Base-by-base conservation (phyloP, 2,329 filamentous ascomycete species). In the Talaromyces rugulosus region DNA sequence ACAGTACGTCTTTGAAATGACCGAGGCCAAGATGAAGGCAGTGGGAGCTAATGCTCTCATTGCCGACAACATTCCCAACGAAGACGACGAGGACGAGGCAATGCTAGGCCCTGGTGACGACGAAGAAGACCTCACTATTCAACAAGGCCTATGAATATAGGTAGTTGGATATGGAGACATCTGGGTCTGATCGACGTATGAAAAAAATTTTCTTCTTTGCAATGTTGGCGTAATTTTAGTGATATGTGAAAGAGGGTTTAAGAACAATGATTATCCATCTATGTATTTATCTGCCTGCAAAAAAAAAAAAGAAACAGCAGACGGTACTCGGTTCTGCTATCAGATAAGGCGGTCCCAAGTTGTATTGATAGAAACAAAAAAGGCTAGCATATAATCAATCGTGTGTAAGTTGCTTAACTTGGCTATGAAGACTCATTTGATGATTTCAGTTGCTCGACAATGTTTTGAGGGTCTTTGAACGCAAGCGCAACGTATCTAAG, bases 1-100 rank as follows among this genome's bases (percentile, higher is more conserved):
- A 0, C 90, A 96, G 77, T 99, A 97, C 75, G 94, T 99, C 27
- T 96, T 87, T 73, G 91, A 99, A 75, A 99, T 99, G 92, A 96
- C 92, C 3, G 85, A 89, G 70, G 86, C 87, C 7, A 89, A 88
- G 75, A 75, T 88, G 1, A 83, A 86, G 42, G 58, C 62, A 47
- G 47, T 63, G 28, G 62, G 62, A 9, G 59, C 47, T 11, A 56
- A 61, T 51, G 23, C 28, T 40, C 6, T 61, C 8, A 44, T 56
- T 30, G 44, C 54, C 36, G 44, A 53, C 36, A 40, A 51, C 11
- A 47, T 58, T 16, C 54, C 56, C 30, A 66, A 76, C 34, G 76
- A 74, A 42, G 74, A 75, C 36, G 77, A 75, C 40, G 75, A 75
- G 61, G 73, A 68, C 51, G 69, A 74, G 16, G 70, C 70, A 27